A percentile compares a stretch with the other conserved stretches of the same genome.
Evolutionary conservation across 495 filamentous ascomycete species (phyloP).

Genomic region (Thermochaetoides thermophila): DNA sequence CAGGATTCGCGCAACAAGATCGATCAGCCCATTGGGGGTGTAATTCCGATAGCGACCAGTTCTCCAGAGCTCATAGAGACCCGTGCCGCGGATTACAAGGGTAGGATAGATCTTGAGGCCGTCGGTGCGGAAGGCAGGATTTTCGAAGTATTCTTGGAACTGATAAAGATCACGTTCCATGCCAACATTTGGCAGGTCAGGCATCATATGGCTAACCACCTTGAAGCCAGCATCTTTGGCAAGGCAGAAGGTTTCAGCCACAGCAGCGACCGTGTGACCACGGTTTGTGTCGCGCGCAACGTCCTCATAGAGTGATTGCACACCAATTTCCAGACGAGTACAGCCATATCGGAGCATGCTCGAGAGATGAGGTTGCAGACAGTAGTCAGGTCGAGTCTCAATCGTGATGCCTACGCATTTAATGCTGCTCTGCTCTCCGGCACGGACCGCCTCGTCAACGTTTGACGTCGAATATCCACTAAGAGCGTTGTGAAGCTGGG

Average conservation of each 20-base stretch:
- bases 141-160: conserved; percentile 95
- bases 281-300: conserved; percentile 97
- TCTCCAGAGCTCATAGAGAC: conserved; percentile 92
- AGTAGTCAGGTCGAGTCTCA: conserved; percentile 94
- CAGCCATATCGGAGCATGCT: conserved; percentile 95
- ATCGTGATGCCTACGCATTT: conserved; percentile 99
- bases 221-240: conserved; percentile 98
- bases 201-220: conserved; percentile 99
- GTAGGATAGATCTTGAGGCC: conserved; percentile 97
- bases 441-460: conserved; percentile 88
- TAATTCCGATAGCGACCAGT: conserved; percentile 97
- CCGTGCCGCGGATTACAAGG: conserved; percentile 91
- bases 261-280: conserved; percentile 87
- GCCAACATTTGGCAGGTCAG: conserved; percentile 91
- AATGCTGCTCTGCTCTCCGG: conserved; percentile 81
- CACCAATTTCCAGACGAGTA: conserved; percentile 84
- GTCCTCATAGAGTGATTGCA: conserved; percentile 94
- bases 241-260: conserved; percentile 85
- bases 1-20: conserved; percentile 87
- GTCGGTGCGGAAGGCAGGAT: conserved; percentile 92
- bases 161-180: conserved; percentile 96
- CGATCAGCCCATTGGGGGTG: conserved; percentile 88
- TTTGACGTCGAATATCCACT: conserved; percentile 81
- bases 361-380: conserved; percentile 76
- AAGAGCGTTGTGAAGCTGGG: conserved; percentile 89